These are phyloP conservation scores for Hsuehochloa calcarea DNA, from an alignment of 176 grass and related monocot genomes.

Conservation along the genomic window DNA sequence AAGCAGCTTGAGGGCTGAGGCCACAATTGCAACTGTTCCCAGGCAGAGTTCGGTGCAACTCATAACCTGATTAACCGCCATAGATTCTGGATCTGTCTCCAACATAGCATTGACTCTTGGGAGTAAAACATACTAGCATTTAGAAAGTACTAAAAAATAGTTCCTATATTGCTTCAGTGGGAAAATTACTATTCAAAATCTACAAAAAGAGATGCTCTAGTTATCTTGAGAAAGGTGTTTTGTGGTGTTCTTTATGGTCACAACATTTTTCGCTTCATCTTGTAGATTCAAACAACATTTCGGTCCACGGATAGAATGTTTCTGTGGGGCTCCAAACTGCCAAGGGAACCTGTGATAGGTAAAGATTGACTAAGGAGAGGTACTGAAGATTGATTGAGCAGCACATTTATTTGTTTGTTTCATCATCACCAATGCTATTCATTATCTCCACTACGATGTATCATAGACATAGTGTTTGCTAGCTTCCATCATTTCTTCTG, in stretches of 20 bases:
- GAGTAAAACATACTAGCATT: background rate
- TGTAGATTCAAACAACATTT: conserved; percentile 39
- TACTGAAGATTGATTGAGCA: conserved; percentile 20
- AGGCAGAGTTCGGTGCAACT: background rate
- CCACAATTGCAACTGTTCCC: background rate
- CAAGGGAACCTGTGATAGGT: conserved; percentile 30
- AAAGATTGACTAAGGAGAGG: conserved; percentile 12
- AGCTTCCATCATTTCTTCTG: background rate
- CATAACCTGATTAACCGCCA: background rate
- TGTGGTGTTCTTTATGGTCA: background rate
- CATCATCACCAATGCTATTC: background rate
- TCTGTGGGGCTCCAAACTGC: conserved; percentile 38
- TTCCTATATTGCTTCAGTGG: background rate
- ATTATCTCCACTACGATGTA: background rate
- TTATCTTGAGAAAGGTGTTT: background rate
- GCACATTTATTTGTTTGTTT: background rate
- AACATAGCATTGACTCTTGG: background rate
- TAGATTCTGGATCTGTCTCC: background rate
- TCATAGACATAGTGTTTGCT: background rate
- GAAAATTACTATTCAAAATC: background rate
- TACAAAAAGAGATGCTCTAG: background rate
- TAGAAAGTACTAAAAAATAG: background rate
- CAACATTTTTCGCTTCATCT: background rate
- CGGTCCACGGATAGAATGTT: conserved; percentile 33
- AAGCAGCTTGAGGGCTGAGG: background rate